A percentile compares a stretch with the other conserved stretches of the same genome.
phyloP scores from a whole-genome alignment of 768 basidiomycete genomes.

The Kwoniella heveanensis region DNA sequence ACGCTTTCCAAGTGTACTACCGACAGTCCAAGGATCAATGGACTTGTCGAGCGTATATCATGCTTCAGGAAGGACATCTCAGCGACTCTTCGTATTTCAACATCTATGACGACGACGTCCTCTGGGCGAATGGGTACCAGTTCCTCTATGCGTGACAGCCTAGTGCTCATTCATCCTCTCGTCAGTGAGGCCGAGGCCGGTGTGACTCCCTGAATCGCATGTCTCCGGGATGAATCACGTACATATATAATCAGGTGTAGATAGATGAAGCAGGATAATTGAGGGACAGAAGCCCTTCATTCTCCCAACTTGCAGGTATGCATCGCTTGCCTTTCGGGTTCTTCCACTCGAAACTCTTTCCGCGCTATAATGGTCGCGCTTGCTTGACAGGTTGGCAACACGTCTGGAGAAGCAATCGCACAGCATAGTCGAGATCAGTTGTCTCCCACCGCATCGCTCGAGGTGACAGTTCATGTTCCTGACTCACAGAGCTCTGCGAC shows the following conservation, averaged over 20 bases:
- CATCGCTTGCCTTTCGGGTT: slow-evolving; percentile 3
- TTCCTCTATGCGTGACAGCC: neutral
- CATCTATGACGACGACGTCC: slow-evolving; percentile 3
- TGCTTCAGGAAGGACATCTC: neutral
- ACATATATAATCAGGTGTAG: too few relatives aligned
- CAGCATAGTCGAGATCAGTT: too few relatives aligned
- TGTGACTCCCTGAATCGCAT: too few relatives aligned
- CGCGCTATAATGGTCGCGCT: slow-evolving; percentile 40
- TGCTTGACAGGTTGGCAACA: slow-evolving; percentile 53
- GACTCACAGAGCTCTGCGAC: neutral
- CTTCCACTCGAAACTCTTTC: neutral
- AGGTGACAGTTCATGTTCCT: too few relatives aligned
- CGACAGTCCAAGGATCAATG: slow-evolving; percentile 6
- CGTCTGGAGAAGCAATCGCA: too few relatives aligned
- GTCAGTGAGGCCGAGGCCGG: too few relatives aligned
- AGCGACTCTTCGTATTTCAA: slow-evolving; percentile 13
- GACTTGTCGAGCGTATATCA: slow-evolving; percentile 10
- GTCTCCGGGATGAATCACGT: too few relatives aligned
- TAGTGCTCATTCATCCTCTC: too few relatives aligned
- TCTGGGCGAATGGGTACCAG: slow-evolving; percentile 11
- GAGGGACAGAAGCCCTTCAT: too few relatives aligned
- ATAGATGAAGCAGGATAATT: too few relatives aligned
- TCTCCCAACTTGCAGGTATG: too few relatives aligned
- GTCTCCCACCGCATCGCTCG: neutral
- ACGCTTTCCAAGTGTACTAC: slow-evolving; percentile 15